Evolutionary conservation across 2,329 filamentous ascomycete species (phyloP), one percentile per base, ranked within the genome.

Genomic region (Pochonia chlamydosporia): DNA sequence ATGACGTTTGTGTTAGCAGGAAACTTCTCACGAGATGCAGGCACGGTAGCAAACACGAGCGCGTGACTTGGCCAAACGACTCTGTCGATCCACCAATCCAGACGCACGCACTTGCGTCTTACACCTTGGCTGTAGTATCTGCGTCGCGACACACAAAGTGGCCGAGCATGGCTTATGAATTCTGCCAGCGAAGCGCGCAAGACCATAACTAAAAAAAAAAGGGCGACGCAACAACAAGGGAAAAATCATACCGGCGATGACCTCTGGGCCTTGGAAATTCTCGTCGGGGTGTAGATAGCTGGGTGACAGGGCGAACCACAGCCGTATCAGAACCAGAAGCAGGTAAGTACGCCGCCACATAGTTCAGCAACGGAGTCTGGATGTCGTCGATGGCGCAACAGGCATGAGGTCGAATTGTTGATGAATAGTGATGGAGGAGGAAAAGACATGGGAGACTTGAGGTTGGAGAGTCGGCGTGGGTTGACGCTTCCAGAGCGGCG

Each of bases 231-330:
- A 20, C n/a, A 20, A 5, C 4, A 18, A 28, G 33, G 36, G 35
- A 36, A 49, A 9, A 71, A n/a, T n/a, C 84, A 57, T 81, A 96
- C 92, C 92, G 61, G 92, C 91, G 62, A 97, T 93, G 54, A 97
- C 85, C 73, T 99, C 93, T 14, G 93, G 93, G 30, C 93, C 93
- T 71, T 99, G 93, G 62, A 99, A 99, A 74, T 97, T 93, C 76
- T 99, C 93, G 72, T 99, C 93, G 5, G 93, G 93, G 67, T 99
- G 93, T 40, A 99, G 81, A 68, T 99, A 99, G 75, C 92, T 97
- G 49, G 93, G 88, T 53, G 87, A 91, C 54, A 97, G 73, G 51
- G 93, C 92, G 66, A 97, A 92, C 79, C 92, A 97, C 62, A 97
- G 78, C 67, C 93, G 86, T 60, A 96, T 81, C 56, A 93, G 74